Percentiles rank a stretch among this genome's conserved stretches.
Conservation (phyloP, 768 basidiomycete genomes). For the Pleurotus ostreatus region DNA sequence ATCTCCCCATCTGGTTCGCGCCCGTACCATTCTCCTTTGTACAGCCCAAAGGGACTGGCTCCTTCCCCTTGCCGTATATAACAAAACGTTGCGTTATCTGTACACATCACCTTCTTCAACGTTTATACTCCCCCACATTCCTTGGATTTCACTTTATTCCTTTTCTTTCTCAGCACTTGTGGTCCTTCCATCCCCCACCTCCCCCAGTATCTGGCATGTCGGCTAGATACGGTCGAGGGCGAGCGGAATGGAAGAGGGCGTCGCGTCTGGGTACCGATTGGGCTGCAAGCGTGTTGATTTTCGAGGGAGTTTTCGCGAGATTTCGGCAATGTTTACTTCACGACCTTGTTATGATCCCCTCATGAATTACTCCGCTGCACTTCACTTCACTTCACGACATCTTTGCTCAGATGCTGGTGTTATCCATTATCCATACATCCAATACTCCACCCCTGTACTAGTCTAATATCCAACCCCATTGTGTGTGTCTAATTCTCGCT, state of each 20-base stretch:
- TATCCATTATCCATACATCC: neutral
- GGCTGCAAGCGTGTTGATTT: slow-evolving; percentile 13
- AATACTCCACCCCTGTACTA: slow-evolving; percentile 2
- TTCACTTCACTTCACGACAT: neutral
- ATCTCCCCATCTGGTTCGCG: slow-evolving; percentile 21
- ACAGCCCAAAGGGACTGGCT: neutral
- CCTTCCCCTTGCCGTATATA: slow-evolving; percentile 4
- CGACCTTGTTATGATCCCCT: slow-evolving; percentile 3
- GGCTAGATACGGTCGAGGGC: slow-evolving; percentile 41
- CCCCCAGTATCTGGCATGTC: slow-evolving; percentile 23
- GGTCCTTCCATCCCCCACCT: slow-evolving; percentile 70
- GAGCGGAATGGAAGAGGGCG: slow-evolving; percentile 72
- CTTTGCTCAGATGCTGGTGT: slow-evolving; percentile 1
- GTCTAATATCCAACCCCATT: neutral
- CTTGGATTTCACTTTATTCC: neutral
- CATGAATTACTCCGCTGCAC: neutral
- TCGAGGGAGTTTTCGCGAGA: slow-evolving; percentile 9
- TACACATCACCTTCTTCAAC: neutral
- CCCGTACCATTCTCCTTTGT: slow-evolving; percentile 19
- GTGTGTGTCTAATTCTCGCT: neutral
- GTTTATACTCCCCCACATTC: slow-evolving; percentile 3
- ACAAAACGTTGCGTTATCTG: neutral
- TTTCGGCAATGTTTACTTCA: neutral
- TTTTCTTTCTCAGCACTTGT: slow-evolving; percentile 32
- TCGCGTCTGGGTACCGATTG: slow-evolving; percentile 35